A percentile compares a stretch with the other conserved stretches of the same genome.
These are phyloP conservation scores for Isabelozyma pseudorhagii DNA, from an alignment of 805 yeast species.

Conservation along the genomic window DNA sequence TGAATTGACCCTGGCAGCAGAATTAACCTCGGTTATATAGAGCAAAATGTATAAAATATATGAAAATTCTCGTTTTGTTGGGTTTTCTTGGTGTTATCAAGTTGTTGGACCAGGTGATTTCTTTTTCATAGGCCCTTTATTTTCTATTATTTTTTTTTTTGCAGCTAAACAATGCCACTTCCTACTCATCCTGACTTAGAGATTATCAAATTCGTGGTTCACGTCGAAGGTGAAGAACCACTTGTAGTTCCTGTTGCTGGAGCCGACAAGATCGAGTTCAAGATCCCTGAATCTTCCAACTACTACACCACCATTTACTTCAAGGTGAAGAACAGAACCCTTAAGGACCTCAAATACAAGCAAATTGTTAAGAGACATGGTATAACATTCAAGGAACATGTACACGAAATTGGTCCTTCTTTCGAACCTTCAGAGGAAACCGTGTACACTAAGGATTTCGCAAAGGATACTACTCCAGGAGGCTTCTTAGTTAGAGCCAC, in stretches of 20 bases:
- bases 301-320: slow-evolving; percentile 31
- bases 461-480: slow-evolving; percentile 35
- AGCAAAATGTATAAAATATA: neutral
- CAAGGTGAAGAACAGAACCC: slow-evolving; percentile 22
- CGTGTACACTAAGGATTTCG: slow-evolving; percentile 24
- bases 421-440: slow-evolving; percentile 31
- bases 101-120: too few relatives aligned
- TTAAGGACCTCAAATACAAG: slow-evolving; percentile 30
- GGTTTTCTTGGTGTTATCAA: neutral
- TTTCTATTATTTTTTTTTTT: neutral
- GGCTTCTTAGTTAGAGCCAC: slow-evolving; percentile 37
- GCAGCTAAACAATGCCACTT: neutral
- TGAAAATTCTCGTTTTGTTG: neutral
- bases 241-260: slow-evolving; percentile 24
- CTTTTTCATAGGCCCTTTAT: neutral
- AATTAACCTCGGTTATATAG: neutral
- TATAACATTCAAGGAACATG: slow-evolving; percentile 26
- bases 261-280: slow-evolving; percentile 22
- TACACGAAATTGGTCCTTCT: slow-evolving; percentile 26
- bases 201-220: slow-evolving; percentile 26
- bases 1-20: neutral
- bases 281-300: slow-evolving; percentile 36
- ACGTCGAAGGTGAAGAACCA: slow-evolving; percentile 26
- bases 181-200: slow-evolving; percentile 28
- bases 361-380: slow-evolving; percentile 36